These are phyloP conservation scores for Cladosporium velox DNA, from an alignment of 2,329 filamentous ascomycete species.

Conservation along the genomic window DNA sequence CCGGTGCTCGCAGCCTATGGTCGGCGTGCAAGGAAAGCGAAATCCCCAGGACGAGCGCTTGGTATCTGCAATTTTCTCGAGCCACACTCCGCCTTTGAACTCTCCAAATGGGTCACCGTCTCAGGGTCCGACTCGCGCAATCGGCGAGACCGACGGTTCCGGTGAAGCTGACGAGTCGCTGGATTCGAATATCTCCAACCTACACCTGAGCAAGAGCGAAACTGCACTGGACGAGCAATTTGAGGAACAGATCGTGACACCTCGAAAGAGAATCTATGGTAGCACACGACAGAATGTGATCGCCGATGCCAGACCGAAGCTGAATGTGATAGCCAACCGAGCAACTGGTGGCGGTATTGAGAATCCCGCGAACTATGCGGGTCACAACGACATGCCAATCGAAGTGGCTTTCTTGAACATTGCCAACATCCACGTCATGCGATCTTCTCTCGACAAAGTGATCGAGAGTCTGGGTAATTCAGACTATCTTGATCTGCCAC, in stretches of 20 bases:
- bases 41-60: constrained; percentile 96
- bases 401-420: constrained; percentile 88
- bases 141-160: neutral
- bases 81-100: constrained; percentile 40
- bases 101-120: constrained; percentile 24
- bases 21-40: constrained; percentile 77
- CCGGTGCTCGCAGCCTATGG: constrained; percentile 86
- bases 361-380: constrained; percentile 96
- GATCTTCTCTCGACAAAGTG: constrained; percentile 82
- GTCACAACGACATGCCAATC: constrained; percentile 60
- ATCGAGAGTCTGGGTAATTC: constrained; percentile 90
- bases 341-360: constrained; percentile 91
- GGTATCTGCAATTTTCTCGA: constrained; percentile 87
- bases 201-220: constrained; percentile 26
- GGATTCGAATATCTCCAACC: constrained; percentile 14
- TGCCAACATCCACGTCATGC: constrained; percentile 98
- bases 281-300: constrained; percentile 93
- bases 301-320: constrained; percentile 88
- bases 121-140: constrained; percentile 4
- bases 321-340: constrained; percentile 95
- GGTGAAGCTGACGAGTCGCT: constrained; percentile 7
- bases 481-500: constrained; percentile 79
- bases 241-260: constrained; percentile 19
- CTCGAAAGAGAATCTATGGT: constrained; percentile 65
- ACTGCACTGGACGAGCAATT: constrained; percentile 25